Base-by-base conservation (phyloP, 805 yeast species). In the Wickerhamomyces bisporus region DNA sequence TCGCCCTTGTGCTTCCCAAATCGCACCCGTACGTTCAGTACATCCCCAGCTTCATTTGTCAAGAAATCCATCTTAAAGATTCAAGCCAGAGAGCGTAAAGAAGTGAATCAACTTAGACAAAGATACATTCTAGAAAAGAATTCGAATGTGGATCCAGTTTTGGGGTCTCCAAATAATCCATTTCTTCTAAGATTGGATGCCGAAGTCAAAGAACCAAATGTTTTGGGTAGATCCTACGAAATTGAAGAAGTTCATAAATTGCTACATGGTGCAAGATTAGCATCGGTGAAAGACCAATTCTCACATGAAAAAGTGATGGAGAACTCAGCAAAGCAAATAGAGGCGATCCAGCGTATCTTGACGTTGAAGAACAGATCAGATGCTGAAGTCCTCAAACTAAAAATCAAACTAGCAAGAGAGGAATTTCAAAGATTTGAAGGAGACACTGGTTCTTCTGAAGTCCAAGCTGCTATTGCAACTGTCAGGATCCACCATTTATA, bases 401-500 rank as follows among this genome's bases (percentile, higher is more conserved):
- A 86, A 21, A 66, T 77, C 2, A 63, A 64, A 32, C 59, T 82
- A 32, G 96, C 97, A 1, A 70, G 77, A 35, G 64, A 73, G 49
- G 97, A 91, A 64, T 89, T 91, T 61, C 79, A 77, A 50, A 72
- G 95, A 53, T 71, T 73, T 46, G 87, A 80, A 32, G 96, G 95
- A 38, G 98, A 93, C 59, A 86, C 96, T 1, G 97, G 95, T 3
- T 86, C 96, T 2, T 79, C 95, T 38, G 98, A 91, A 64, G 96
- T 89, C 19, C 97, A 89, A 62, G 96, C 98, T 2, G 98, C 97
- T 3, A 73, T 86, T 20, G 65, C 81, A 65, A 87, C 98, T 0
- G 81, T 86, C 34, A 76, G 77, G 53, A 86, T 93, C 49, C 85
- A 82, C 48, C 79, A 76, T 47, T 68, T 86, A 44, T 86, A 86